phyloP scores from a whole-genome alignment of 2,329 filamentous ascomycete genomes.

The Hymenoscyphus linearis region DNA sequence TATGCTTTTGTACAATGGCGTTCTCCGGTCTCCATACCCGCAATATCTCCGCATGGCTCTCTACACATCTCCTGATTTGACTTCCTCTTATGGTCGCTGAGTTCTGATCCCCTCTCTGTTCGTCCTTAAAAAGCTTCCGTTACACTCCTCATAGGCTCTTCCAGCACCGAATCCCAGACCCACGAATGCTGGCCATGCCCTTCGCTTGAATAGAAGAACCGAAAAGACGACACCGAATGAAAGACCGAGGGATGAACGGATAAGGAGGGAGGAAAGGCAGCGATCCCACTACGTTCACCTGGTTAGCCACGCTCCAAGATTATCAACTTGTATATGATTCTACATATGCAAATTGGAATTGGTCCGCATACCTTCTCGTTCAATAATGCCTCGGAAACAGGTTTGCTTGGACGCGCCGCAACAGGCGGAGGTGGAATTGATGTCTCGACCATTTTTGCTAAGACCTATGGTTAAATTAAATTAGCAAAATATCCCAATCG shows the following conservation, averaged over 20 bases:
- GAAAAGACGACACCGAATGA: slow-evolving; percentile 98
- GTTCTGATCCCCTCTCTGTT: slow-evolving; percentile 27
- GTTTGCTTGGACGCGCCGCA: slow-evolving; percentile 64
- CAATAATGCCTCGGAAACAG: slow-evolving; percentile 93
- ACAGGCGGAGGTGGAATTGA: slow-evolving; percentile 49
- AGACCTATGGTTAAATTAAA: background rate
- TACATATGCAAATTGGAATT: background rate
- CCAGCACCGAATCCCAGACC: slow-evolving; percentile 93
- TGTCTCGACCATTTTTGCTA: slow-evolving; percentile 27
- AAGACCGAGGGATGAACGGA: slow-evolving; percentile 92
- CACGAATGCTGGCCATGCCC: slow-evolving; percentile 95
- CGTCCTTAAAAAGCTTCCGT: slow-evolving; percentile 41
- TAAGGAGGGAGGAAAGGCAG: slow-evolving; percentile 94
- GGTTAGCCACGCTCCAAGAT: background rate
- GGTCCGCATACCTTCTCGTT: slow-evolving; percentile 83
- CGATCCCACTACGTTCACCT: slow-evolving; percentile 77
- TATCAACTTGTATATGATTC: background rate
- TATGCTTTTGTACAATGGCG: slow-evolving; percentile 28
- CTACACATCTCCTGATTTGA: background rate
- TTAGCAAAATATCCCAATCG: background rate
- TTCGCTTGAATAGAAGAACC: slow-evolving; percentile 94
- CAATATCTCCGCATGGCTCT: background rate
- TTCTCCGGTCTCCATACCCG: slow-evolving; percentile 2
- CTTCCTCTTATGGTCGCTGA: slow-evolving; percentile 20
- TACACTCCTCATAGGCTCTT: slow-evolving; percentile 97